Conservation (phyloP, 495 filamentous ascomycete species). For the Talaromyces stipitatus region DNA sequence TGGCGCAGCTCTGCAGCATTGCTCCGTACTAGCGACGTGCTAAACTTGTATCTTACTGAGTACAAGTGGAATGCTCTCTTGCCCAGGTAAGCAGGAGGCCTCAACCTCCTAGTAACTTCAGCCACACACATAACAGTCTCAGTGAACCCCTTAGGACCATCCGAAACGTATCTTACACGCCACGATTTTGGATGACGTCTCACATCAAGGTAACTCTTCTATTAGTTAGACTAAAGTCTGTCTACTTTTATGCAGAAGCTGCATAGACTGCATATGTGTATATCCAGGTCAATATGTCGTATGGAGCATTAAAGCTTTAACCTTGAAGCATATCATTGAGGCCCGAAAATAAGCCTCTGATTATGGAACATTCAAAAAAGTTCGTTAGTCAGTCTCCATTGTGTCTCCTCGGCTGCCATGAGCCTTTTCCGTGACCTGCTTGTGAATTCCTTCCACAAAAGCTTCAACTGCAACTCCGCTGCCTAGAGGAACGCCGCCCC, state of each 20-base stretch:
- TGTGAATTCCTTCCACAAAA: constrained; percentile 82
- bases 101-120: background rate
- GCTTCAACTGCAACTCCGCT: constrained; percentile 84
- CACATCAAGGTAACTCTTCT: background rate
- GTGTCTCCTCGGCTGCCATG: constrained; percentile 19
- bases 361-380: no score
- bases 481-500: constrained; percentile 70
- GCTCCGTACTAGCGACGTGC: no score
- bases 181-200: background rate
- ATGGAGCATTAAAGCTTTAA: no score
- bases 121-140: background rate
- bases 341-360: no score
- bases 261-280: background rate
- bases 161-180: background rate
- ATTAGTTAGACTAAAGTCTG: background rate
- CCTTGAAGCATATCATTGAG: no score
- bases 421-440: constrained; percentile 48
- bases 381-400: constrained; percentile 42
- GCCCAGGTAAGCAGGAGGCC: no score
- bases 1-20: background rate
- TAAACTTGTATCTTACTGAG: no score
- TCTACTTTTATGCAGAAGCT: background rate
- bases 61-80: no score
- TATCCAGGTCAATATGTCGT: background rate
- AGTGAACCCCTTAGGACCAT: background rate